These are phyloP conservation scores for Sphagnum fallax DNA, from an alignment of 228 moss, liverwort and hornwort species.

Conservation along the genomic window DNA sequence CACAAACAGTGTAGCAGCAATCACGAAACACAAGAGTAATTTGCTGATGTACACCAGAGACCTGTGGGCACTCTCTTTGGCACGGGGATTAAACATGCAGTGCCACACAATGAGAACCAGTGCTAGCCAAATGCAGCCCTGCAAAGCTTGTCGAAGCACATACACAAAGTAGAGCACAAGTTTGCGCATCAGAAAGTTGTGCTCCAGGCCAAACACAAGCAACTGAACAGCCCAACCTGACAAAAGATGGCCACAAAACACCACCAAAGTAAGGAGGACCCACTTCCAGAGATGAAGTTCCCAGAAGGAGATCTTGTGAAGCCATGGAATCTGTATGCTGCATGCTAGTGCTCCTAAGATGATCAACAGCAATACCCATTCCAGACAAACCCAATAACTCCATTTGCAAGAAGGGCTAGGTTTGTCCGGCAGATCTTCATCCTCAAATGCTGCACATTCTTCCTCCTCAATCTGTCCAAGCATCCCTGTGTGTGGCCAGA, in stretches of 20 bases:
- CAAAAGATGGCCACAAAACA: constrained; percentile 36
- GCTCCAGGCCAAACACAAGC: constrained; percentile 34
- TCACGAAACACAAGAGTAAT: constrained; percentile 29
- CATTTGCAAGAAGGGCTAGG: constrained; percentile 10
- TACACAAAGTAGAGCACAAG: constrained; percentile 44
- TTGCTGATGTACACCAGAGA: constrained; percentile 31
- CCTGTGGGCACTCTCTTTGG: constrained; percentile 1
- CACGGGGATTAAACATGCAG: constrained; percentile 33
- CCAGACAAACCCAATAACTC: constrained; percentile 13
- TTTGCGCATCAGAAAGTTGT: constrained; percentile 44
- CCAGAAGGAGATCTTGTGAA: constrained; percentile 13
- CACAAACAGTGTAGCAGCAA: constrained; percentile 25
- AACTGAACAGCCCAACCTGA: constrained; percentile 39
- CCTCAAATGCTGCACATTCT: constrained; percentile 33
- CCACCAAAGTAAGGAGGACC: constrained; percentile 27
- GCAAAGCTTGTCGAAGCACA: constrained; percentile 27
- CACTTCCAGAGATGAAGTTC: constrained; percentile 43
- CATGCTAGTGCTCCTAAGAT: constrained; percentile 15
- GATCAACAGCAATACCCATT: constrained; percentile 16
- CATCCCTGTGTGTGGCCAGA: constrained; percentile 3
- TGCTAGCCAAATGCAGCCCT: constrained; percentile 47
- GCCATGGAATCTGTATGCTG: constrained; percentile 5
- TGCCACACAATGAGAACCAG: constrained; percentile 47
- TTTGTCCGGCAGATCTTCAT: constrained; percentile 35
- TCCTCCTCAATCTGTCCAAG: constrained; percentile 20